Conservation (phyloP, 768 basidiomycete species). For the Collybia sordida region DNA sequence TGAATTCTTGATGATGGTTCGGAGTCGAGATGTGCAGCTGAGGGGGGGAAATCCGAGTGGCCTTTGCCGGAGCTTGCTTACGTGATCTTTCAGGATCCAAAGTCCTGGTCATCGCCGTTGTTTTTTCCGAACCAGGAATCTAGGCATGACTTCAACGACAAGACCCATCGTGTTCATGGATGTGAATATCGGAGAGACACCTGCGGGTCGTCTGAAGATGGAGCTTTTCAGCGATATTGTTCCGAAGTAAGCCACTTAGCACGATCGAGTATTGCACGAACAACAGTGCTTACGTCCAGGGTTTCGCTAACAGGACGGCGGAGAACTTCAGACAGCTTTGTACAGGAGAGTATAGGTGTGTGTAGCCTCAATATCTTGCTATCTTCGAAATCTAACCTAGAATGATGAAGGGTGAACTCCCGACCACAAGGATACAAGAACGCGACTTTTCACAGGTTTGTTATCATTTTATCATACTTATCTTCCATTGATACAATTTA, state of each 20-base stretch:
- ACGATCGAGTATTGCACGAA: too few relatives aligned
- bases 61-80: too few relatives aligned
- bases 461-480: constrained; percentile 1
- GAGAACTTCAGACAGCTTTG: constrained; percentile 98
- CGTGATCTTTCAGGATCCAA: too few relatives aligned
- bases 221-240: constrained; percentile 95
- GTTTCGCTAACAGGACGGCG: constrained; percentile 64
- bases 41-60: too few relatives aligned
- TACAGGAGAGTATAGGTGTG: constrained; percentile 92
- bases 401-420: constrained; percentile 61
- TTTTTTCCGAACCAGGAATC: too few relatives aligned
- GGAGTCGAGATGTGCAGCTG: too few relatives aligned
- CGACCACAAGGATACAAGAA: constrained; percentile 90
- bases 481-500: constrained; percentile 14
- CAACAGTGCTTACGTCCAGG: too few relatives aligned
- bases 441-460: constrained; percentile 89
- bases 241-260: constrained; percentile 67
- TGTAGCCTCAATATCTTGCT: constrained; percentile 2
- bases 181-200: constrained; percentile 93
- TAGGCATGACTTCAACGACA: constrained; percentile 33
- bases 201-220: constrained; percentile 94
- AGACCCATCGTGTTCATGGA: constrained; percentile 98
- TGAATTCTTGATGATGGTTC: too few relatives aligned
- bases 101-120: too few relatives aligned
- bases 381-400: constrained; percentile 11